Conservation (phyloP, 176 grass and related monocot species). For the Puya raimondii region DNA sequence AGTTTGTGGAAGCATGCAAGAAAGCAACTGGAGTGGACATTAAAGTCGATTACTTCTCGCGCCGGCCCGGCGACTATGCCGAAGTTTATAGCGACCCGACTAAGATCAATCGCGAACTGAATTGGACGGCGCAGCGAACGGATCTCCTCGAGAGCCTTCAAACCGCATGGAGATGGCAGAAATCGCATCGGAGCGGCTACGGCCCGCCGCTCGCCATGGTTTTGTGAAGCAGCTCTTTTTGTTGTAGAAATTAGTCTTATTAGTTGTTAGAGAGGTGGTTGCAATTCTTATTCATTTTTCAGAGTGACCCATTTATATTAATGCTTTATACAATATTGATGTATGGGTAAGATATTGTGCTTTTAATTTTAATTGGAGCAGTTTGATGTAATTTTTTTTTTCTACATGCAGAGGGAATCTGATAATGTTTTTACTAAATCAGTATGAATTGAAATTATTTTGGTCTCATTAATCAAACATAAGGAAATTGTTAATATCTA, state of each 20-base stretch:
- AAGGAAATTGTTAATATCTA: too few species aligned
- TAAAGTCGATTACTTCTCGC: slow-evolving; percentile 65
- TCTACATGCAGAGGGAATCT: neutral
- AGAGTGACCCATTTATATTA: neutral
- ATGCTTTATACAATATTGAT: neutral
- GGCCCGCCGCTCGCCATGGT: slow-evolving; percentile 37
- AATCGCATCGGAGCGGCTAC: slow-evolving; percentile 54
- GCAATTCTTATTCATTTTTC: neutral
- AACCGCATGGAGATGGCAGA: slow-evolving; percentile 82
- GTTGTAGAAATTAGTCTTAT: slow-evolving; percentile 22
- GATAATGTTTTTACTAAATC: neutral
- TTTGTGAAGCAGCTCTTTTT: slow-evolving; percentile 23
- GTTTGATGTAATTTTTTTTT: slow-evolving; percentile 4
- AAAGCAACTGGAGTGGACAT: slow-evolving; percentile 64
- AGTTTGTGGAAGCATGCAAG: slow-evolving; percentile 93
- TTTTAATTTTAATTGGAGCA: neutral
- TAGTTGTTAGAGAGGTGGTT: slow-evolving; percentile 24
- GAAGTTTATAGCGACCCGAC: slow-evolving; percentile 77
- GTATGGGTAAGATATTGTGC: neutral
- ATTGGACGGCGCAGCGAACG: slow-evolving; percentile 73
- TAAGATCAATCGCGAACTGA: slow-evolving; percentile 64
- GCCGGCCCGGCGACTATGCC: slow-evolving; percentile 73
- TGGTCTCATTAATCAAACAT: too few species aligned
- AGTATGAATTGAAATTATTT: too few species aligned
- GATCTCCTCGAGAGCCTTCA: slow-evolving; percentile 65